These are phyloP conservation scores for Heliamphora pulchella DNA, from an alignment of 179 eudicot species.

Conservation along the genomic window DNA sequence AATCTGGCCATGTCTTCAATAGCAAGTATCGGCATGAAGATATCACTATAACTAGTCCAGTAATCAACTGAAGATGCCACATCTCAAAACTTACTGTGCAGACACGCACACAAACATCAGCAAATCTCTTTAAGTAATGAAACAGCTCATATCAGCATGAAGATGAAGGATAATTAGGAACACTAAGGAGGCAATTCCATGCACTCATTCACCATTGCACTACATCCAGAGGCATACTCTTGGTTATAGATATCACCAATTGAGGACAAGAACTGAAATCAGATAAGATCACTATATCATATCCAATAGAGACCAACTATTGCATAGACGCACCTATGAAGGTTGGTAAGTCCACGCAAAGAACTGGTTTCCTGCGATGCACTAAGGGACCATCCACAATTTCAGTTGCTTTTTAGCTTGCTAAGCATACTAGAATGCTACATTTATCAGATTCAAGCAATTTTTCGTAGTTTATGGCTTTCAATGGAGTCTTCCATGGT, in stretches of 20 bases:
- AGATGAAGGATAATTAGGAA: neutral
- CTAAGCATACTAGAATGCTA: neutral
- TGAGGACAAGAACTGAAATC: neutral
- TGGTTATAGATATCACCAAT: neutral
- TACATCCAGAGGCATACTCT: neutral
- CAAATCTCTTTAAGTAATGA: neutral
- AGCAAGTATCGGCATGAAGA: slow-evolving; percentile 64
- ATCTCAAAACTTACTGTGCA: slow-evolving; percentile 54
- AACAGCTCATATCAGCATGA: slow-evolving; percentile 10
- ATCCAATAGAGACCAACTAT: neutral
- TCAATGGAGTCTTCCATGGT: neutral
- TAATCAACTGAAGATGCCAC: slow-evolving; percentile 78
- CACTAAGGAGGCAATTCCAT: neutral
- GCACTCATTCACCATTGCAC: neutral
- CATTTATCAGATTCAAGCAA: neutral
- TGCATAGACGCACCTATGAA: neutral
- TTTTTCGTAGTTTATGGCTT: neutral
- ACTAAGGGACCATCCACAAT: neutral
- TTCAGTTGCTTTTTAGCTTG: neutral
- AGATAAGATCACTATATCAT: neutral
- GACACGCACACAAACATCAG: neutral
- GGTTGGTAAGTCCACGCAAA: neutral
- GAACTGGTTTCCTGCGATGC: neutral
- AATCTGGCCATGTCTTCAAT: slow-evolving; percentile 70
- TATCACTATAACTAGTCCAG: slow-evolving; percentile 55